phyloP scores from a whole-genome alignment of 2,329 filamentous ascomycete species.

The Sarocladiaceae sp. region DNA sequence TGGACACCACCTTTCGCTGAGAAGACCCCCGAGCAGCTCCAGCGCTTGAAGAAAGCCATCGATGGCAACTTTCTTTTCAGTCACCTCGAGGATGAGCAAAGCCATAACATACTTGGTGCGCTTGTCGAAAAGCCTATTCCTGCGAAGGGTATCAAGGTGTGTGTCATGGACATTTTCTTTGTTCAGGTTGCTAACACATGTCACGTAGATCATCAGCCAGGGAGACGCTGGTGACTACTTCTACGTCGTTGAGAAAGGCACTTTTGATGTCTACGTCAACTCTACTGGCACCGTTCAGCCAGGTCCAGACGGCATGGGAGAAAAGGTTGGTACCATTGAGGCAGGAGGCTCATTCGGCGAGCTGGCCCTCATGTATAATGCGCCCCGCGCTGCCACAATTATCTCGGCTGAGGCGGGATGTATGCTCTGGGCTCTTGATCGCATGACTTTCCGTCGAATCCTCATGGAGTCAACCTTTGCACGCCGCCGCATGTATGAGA shows the following conservation, averaged over 20 bases:
- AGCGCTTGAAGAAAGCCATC: slow-evolving; percentile 74
- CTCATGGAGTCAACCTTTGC: slow-evolving; percentile 98
- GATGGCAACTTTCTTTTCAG: slow-evolving; percentile 89
- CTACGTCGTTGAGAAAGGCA: slow-evolving; percentile 89
- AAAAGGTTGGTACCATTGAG: slow-evolving; percentile 73
- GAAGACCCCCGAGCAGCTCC: slow-evolving; percentile 76
- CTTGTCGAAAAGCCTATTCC: slow-evolving; percentile 93
- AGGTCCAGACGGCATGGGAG: slow-evolving; percentile 75
- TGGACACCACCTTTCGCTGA: slow-evolving; percentile 83
- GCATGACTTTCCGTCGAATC: slow-evolving; percentile 93
- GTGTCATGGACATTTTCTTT: slow-evolving; percentile 13
- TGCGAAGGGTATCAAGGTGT: slow-evolving; percentile 71
- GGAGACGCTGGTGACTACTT: slow-evolving; percentile 96
- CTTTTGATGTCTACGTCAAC: slow-evolving; percentile 90
- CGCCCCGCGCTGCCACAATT: slow-evolving; percentile 89
- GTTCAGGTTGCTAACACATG: slow-evolving; percentile 23
- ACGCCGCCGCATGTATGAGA: slow-evolving; percentile 92
- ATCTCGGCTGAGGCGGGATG: slow-evolving; percentile 72
- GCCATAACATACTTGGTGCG: slow-evolving; percentile 77
- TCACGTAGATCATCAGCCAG: slow-evolving; percentile 76
- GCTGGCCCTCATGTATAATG: slow-evolving; percentile 97
- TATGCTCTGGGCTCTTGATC: slow-evolving; percentile 89
- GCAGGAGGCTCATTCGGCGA: slow-evolving; percentile 94
- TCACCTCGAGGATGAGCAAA: slow-evolving; percentile 91
- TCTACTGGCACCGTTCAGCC: slow-evolving; percentile 67